Percentiles rank a stretch among this genome's conserved stretches.
These are phyloP conservation scores for Emericellopsis cladophorae DNA, from an alignment of 2,329 filamentous ascomycete species.

Conservation along the genomic window DNA sequence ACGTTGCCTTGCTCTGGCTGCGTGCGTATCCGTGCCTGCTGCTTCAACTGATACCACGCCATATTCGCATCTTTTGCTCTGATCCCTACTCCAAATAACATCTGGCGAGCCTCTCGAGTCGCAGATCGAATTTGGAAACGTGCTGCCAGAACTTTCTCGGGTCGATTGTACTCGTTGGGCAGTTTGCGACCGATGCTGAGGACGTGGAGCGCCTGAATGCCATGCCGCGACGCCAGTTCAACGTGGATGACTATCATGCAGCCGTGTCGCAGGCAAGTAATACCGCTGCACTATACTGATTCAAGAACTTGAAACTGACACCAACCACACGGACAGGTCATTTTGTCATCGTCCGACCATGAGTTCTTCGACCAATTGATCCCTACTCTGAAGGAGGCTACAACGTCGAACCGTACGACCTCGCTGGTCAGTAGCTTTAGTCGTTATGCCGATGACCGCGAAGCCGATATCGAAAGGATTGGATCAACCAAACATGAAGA, in stretches of 20 bases:
- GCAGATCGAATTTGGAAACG: too few relatives aligned
- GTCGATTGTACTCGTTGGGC: too few relatives aligned
- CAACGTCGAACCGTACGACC: constrained; percentile 57
- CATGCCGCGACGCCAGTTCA: constrained; percentile 32
- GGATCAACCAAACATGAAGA: constrained; percentile 95
- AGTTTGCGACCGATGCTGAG: too few relatives aligned
- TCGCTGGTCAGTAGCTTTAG: constrained; percentile 58
- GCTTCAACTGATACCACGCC: too few relatives aligned
- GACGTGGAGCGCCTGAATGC: constrained; percentile 1
- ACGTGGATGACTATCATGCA: constrained; percentile 32
- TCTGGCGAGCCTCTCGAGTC: too few relatives aligned
- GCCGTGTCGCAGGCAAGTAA: constrained; percentile 29
- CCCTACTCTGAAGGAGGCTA: constrained; percentile 83
- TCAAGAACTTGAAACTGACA: background rate
- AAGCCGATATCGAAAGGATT: constrained; percentile 84
- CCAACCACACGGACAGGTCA: constrained; percentile 48
- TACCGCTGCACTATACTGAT: constrained; percentile 7
- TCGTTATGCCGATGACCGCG: constrained; percentile 74
- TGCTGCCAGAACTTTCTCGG: too few relatives aligned
- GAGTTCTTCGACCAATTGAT: constrained; percentile 96
- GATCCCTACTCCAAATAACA: too few relatives aligned
- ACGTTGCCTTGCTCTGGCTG: too few relatives aligned
- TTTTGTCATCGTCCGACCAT: constrained; percentile 78
- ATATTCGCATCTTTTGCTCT: too few relatives aligned
- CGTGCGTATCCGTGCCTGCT: too few relatives aligned